Evolutionary conservation across 306 rosid genomes (phyloP), one percentile per base, ranked within the genome.

Genomic region (Citrullus colocynthis): DNA sequence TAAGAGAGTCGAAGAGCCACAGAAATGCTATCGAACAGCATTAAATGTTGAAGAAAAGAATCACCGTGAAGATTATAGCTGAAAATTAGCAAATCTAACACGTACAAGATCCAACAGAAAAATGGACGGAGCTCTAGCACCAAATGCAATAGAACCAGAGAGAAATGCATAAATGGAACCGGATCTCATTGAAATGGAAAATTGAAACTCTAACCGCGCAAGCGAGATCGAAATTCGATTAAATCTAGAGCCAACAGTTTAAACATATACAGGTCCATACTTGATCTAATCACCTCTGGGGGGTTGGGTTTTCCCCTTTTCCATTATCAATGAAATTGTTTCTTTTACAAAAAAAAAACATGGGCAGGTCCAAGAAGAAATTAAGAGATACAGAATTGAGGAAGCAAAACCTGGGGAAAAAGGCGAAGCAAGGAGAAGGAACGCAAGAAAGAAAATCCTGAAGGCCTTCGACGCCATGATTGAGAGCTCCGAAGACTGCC

Each of bases 341-440:
- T 24, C 28, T 24, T 24, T 24, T 24, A 24, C 28, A 1, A 24
- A 24, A 24, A 24, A 24, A 24, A 24, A 24, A 24, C 28, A 24
- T 24, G 28, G 28, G 78, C 70, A n/a, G 42, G 57, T 24, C 54
- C n/a, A 30, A 16, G 32, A 59, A 30, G 8, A 62, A 36, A 62
- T 59, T 9, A 6, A 55, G n/a, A 15, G 32, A 21, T 18, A 39
- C 7, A 24, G 52, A 65, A 58, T 34, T 9, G 16, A 66, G 65
- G 56, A 66, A 70, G 75, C 37, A 78, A 30, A 67, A 95, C 99
- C 99, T 90, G 86, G 97, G 45, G 87, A 44, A 56, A 90, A 80
- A 58, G 97, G 97, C 5, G 96, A 88, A 8, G 92, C 93, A 65
- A 92, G 41, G 84, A 92, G 88, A 57, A 95, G 83, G 57, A 95